Conservation (phyloP, 2,329 filamentous ascomycete genomes). For the Aspergillus sergii region DNA sequence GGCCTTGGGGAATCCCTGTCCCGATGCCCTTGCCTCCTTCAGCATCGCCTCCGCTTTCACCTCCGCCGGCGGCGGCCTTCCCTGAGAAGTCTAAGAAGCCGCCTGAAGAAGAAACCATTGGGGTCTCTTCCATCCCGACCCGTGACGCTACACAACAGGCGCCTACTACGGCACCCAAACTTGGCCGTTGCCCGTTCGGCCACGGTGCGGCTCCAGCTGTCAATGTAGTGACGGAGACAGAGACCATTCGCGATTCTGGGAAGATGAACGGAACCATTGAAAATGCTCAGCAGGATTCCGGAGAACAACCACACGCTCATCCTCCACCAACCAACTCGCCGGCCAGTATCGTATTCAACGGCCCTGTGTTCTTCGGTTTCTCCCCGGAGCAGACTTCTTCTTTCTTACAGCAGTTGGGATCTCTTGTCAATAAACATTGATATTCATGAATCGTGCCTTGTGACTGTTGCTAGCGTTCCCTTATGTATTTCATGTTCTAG, state of each 20-base stretch:
- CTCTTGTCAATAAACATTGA: conserved; percentile 16
- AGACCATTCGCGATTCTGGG: conserved; percentile 18
- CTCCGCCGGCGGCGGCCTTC: conserved; percentile 20
- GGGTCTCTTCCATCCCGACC: conserved; percentile 17
- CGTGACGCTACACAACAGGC: conserved; percentile 10
- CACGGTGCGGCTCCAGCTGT: conserved; percentile 26
- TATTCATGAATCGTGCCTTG: background rate
- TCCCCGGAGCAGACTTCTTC: conserved; percentile 78
- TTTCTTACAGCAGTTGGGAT: conserved; percentile 64
- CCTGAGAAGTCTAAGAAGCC: conserved; percentile 20
- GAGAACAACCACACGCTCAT: conserved; percentile 8
- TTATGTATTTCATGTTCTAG: background rate
- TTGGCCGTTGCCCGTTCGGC: conserved; percentile 40
- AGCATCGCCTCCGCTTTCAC: conserved; percentile 31
- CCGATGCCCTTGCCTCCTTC: conserved; percentile 54
- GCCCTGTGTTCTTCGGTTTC: conserved; percentile 93
- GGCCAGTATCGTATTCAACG: conserved; percentile 83
- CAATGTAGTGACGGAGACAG: conserved; percentile 15
- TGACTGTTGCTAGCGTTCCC: background rate
- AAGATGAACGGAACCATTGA: conserved; percentile 12
- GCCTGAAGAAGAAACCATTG: conserved; percentile 14
- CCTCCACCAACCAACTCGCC: conserved; percentile 18
- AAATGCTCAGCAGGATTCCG: conserved; percentile 2
- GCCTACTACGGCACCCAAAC: conserved; percentile 19
- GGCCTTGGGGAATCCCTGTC: conserved; percentile 89